Evolutionary conservation across 2,329 filamentous ascomycete genomes (phyloP), one percentile per base, ranked within the genome.

Genomic region (Aspergillus clavatus): DNA sequence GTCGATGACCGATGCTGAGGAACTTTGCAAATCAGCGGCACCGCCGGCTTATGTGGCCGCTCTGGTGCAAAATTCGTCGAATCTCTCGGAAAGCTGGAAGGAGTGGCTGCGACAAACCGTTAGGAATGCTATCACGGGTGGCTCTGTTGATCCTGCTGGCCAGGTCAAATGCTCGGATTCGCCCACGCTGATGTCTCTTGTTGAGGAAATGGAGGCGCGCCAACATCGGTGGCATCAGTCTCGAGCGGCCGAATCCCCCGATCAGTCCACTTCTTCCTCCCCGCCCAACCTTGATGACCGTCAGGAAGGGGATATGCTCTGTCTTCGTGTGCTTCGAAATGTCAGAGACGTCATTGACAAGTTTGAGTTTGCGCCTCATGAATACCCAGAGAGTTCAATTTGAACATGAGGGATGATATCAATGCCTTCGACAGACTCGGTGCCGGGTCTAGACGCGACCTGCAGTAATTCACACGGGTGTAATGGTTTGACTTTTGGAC

Each of bases 201-300:
- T 71, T 26, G 56, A 61, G 36, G 68, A 70, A 41, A 57, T 73
- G 43, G 70, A 72, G 38, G 51, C 62, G 24, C 67, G 71, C 11
- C 71, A 74, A 47, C 65, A 63, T 14, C 60, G 58, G 45, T 71
- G 68, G 66, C 71, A 74, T 60, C 50, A 50, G 33, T 54, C 56
- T 35, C 31, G 8, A 35, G 18, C 7, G 3, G 5, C 19, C 16
- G 16, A 21, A 6, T 18, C 31, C 18, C 16, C 18, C n/a, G 27
- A 28, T 8, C 14, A 21, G 23, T 12, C 16, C 14, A 24, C 46
- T 43, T 31, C 31, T 49, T 33, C 7, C 14, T 35, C 31, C 16
- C 31, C 31, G 18, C 3, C 19, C 31, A 3, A 7, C 29, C n/a
- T 11, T 8, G 14, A 33, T 8, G 16, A 33, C 12, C 24, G 31